Evolutionary conservation across 108 stramenopile species (phyloP).

Genomic region (Cylindrotheca fusiformis): DNA sequence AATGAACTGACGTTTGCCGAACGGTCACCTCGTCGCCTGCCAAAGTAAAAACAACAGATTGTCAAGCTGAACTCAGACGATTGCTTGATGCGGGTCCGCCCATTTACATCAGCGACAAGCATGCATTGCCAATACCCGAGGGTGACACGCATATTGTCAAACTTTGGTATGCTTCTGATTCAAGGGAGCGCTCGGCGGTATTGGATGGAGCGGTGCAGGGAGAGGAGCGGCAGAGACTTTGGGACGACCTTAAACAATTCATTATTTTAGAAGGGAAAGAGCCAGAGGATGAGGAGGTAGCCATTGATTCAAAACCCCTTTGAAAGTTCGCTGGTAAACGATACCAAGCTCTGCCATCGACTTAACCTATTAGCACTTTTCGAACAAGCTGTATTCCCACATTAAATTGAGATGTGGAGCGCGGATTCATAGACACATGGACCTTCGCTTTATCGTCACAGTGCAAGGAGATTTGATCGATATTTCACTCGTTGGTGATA

Average conservation of each 20-base stretch:
- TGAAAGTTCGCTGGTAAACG: conserved; percentile 1
- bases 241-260: conserved; percentile 71
- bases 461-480: neutral
- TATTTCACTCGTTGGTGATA: no score
- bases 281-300: conserved; percentile 65
- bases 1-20: no score
- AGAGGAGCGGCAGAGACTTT: conserved; percentile 59
- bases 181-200: conserved; percentile 52
- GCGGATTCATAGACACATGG: neutral
- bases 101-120: conserved; percentile 61
- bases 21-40: no score
- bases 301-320: conserved; percentile 9
- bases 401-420: neutral
- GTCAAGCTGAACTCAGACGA: conserved; percentile 77
- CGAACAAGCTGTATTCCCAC: neutral
- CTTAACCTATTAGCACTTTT: neutral
- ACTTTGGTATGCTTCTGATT: conserved; percentile 67
- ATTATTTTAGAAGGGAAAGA: conserved; percentile 79
- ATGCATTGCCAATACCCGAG: conserved; percentile 63
- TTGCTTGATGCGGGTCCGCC: conserved; percentile 73
- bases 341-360: neutral
- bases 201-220: conserved; percentile 72
- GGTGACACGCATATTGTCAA: conserved; percentile 63
- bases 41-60: conserved; percentile 77
- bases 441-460: neutral